These are phyloP conservation scores for Zalaria obscura DNA, from an alignment of 2,329 filamentous ascomycete genomes.

Conservation along the genomic window DNA sequence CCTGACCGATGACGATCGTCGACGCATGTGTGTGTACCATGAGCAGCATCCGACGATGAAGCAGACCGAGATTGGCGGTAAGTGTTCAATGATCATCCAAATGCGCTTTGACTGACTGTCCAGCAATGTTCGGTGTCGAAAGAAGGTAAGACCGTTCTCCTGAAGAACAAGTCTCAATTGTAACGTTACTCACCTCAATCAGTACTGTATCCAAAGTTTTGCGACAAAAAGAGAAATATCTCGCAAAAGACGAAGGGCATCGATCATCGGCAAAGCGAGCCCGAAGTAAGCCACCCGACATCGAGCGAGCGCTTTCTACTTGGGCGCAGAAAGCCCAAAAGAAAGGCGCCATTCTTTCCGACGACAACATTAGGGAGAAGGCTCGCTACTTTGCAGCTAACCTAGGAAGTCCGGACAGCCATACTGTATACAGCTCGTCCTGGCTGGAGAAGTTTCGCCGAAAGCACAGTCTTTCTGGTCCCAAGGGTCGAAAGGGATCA, in stretches of 20 bases:
- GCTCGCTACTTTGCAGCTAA: conserved; percentile 67
- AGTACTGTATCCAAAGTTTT: conserved; percentile 99
- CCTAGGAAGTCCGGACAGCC: conserved; percentile 45
- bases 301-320: conserved; percentile 77
- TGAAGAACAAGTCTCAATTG: conserved; percentile 1
- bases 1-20: conserved; percentile 77
- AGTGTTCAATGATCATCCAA: conserved; percentile 14
- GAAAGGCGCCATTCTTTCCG: conserved; percentile 58
- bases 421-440: conserved; percentile 49
- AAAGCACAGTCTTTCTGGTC: conserved; percentile 53
- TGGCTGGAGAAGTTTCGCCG: conserved; percentile 96
- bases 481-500: conserved; percentile 40
- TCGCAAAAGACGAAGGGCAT: conserved; percentile 66
- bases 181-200: conserved; percentile 11
- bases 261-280: conserved; percentile 66
- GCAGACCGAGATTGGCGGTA: conserved; percentile 89
- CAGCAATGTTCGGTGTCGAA: conserved; percentile 86
- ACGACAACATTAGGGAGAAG: conserved; percentile 74
- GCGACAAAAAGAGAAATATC: conserved; percentile 86
- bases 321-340: conserved; percentile 75
- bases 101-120: conserved; percentile 1
- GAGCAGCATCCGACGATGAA: conserved; percentile 82
- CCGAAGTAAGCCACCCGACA: conserved; percentile 79
- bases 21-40: conserved; percentile 87
- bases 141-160: conserved; percentile 57